Evolutionary conservation across 129 eudicot species (phyloP).

Genomic region (Erigeron canadensis): DNA sequence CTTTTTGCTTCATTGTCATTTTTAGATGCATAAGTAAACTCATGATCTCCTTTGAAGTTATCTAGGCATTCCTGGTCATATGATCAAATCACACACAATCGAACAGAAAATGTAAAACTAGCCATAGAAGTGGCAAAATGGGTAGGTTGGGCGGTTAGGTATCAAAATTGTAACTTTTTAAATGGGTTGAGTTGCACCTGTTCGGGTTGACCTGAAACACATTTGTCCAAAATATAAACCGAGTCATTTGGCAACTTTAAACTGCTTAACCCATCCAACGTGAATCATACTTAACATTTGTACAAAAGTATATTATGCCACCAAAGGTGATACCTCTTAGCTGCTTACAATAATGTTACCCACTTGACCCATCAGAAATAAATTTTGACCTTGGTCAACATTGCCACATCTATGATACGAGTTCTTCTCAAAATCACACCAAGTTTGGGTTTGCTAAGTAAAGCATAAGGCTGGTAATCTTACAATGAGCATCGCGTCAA

Average conservation of each 20-base stretch:
- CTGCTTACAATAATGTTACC: not conserved
- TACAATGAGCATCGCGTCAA: conserved; percentile 90
- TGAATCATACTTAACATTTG: too few species aligned
- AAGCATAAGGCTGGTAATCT: conserved; percentile 27
- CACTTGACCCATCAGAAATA: not conserved
- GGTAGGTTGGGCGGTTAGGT: not conserved
- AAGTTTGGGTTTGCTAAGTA: not conserved
- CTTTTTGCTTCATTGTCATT: conserved; percentile 54
- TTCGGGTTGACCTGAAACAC: not conserved
- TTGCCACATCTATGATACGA: not conserved
- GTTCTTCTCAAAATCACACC: not conserved
- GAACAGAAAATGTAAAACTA: not conserved
- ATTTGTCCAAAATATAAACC: not conserved
- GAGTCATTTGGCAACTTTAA: too few species aligned
- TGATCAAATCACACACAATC: conserved; percentile 1
- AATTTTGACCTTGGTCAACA: not conserved
- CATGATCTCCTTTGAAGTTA: conserved; percentile 72
- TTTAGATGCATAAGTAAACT: conserved; percentile 70
- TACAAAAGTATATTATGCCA: not conserved
- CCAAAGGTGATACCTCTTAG: not conserved
- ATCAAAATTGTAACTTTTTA: not conserved
- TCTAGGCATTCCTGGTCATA: conserved; percentile 76
- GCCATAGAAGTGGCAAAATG: not conserved
- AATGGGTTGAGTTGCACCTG: too few species aligned
- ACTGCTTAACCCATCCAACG: too few species aligned